Evolutionary conservation across 2,329 filamentous ascomycete species (phyloP).

Genomic region (Pseudocercospora fijiensis): DNA sequence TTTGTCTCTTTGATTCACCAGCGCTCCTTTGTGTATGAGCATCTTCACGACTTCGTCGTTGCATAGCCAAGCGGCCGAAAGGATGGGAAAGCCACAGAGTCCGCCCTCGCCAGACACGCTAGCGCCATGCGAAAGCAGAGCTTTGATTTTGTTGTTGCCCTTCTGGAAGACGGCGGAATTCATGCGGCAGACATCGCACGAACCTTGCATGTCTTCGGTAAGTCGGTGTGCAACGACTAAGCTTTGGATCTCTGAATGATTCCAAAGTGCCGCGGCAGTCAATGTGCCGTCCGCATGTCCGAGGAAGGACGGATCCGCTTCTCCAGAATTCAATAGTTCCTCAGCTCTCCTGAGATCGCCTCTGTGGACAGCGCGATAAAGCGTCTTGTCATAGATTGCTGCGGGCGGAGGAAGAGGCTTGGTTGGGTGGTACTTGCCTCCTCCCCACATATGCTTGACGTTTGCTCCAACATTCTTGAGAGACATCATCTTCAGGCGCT

Average conservation of each 20-base stretch:
- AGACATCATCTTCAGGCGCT: constrained; percentile 29
- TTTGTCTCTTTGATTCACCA: constrained; percentile 20
- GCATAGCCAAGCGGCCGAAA: constrained; percentile 29
- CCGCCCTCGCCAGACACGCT: constrained; percentile 27
- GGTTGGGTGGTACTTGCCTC: constrained; percentile 11
- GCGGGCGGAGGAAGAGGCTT: constrained; percentile 12
- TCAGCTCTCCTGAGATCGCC: constrained; percentile 23
- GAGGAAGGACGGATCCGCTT: constrained; percentile 17
- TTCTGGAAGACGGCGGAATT: constrained; percentile 19
- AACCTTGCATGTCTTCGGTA: constrained; percentile 23
- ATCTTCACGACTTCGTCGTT: constrained; percentile 27
- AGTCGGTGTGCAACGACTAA: constrained; percentile 23
- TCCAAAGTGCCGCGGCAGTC: constrained; percentile 24
- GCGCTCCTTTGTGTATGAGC: constrained; percentile 31
- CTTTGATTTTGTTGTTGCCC: constrained; percentile 25
- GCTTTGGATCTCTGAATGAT: constrained; percentile 19
- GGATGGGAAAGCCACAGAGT: constrained; percentile 26
- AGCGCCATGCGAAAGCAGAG: constrained; percentile 32
- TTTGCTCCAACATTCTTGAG: constrained; percentile 20
- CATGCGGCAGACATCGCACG: constrained; percentile 22
- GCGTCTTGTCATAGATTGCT: constrained; percentile 21
- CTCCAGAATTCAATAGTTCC: constrained; percentile 20
- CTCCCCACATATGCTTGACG: constrained; percentile 3
- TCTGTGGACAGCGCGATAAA: constrained; percentile 21
- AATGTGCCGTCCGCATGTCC: constrained; percentile 18